phyloP scores from a whole-genome alignment of 306 rosid species.

The Pyrus bretschneideri region DNA sequence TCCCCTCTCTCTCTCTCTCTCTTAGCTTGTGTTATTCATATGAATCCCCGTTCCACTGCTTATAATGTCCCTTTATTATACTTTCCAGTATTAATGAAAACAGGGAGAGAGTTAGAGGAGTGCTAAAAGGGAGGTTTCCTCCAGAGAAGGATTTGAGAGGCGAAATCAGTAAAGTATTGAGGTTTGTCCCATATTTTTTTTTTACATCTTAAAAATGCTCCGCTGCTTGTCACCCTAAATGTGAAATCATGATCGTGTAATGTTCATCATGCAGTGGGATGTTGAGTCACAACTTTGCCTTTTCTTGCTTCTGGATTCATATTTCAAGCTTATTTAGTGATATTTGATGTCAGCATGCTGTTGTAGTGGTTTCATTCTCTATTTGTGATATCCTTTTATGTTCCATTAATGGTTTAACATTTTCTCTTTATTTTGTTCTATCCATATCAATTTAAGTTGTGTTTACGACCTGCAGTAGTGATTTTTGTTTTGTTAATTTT shows the following conservation, averaged over 20 bases:
- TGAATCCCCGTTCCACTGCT: background rate
- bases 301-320: background rate
- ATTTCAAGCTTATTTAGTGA: background rate
- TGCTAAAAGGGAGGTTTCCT: constrained; percentile 85
- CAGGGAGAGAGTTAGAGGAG: constrained; percentile 73
- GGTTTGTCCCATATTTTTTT: constrained; percentile 42
- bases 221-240: background rate
- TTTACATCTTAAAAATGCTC: background rate
- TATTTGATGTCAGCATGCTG: background rate
- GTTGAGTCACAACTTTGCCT: background rate
- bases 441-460: background rate
- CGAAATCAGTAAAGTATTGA: constrained; percentile 61
- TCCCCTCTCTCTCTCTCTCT: background rate
- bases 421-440: background rate
- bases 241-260: background rate
- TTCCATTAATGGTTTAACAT: background rate
- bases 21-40: background rate
- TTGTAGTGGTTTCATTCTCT: background rate
- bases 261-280: background rate
- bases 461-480: background rate
- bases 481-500: background rate
- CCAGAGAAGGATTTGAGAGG: constrained; percentile 75
- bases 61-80: constrained; percentile 18
- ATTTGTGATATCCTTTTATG: background rate
- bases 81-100: constrained; percentile 63